Conservation (phyloP, 495 filamentous ascomycete species). For the Neurospora tetraspora region DNA sequence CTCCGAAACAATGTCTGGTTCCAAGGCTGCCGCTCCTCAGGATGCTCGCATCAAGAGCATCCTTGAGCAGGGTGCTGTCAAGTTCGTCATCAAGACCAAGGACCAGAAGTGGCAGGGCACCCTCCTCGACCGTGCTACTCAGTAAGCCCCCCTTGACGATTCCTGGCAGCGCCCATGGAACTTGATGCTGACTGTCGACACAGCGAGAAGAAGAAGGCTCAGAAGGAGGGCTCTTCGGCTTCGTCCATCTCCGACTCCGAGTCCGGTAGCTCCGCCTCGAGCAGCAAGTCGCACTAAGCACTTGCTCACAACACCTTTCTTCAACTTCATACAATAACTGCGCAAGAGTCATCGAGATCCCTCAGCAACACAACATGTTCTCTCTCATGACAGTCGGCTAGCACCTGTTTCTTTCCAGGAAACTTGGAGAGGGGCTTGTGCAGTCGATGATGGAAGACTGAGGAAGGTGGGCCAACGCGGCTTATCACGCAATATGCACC, state of each 20-base stretch:
- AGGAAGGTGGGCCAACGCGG: neutral
- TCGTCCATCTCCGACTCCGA: slow-evolving; percentile 20
- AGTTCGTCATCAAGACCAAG: slow-evolving; percentile 35
- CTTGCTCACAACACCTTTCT: neutral
- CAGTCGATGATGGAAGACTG: neutral
- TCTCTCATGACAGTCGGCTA: neutral
- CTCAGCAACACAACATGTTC: neutral
- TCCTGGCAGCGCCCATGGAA: neutral
- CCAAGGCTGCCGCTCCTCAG: neutral
- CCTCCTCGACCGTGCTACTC: slow-evolving; percentile 30
- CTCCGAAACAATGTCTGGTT: neutral
- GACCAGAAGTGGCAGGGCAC: slow-evolving; percentile 29
- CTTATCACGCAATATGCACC: neutral
- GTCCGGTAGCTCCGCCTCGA: slow-evolving; percentile 19
- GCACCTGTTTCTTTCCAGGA: neutral
- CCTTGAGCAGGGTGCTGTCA: slow-evolving; percentile 26
- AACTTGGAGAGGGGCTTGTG: neutral
- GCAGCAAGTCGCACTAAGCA: slow-evolving; percentile 15
- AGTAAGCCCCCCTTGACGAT: slow-evolving; percentile 20
- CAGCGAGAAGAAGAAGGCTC: slow-evolving; percentile 28
- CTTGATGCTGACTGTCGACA: neutral
- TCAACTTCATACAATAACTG: neutral
- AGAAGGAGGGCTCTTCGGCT: slow-evolving; percentile 8
- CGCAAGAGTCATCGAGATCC: neutral
- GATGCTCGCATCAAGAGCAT: slow-evolving; percentile 19